phyloP scores from a whole-genome alignment of 208 protist species.

The Trypanosoma boissoni region DNA sequence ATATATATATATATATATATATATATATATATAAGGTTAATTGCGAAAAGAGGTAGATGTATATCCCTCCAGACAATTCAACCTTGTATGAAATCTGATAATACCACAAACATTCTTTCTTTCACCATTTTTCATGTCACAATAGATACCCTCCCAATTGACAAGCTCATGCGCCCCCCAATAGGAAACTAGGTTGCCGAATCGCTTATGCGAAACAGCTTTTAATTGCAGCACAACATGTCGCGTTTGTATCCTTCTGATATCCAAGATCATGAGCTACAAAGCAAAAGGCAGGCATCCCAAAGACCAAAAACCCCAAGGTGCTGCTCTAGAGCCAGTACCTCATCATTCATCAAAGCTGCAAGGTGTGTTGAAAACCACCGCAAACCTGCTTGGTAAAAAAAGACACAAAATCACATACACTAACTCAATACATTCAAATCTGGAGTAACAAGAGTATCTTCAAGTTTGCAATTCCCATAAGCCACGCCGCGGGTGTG shows the following conservation, averaged over 20 bases:
- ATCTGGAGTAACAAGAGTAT: conserved; percentile 27
- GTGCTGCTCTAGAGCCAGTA: background rate
- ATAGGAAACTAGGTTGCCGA: no score
- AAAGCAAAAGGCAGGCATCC: conserved; percentile 30
- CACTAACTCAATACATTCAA: conserved; percentile 18
- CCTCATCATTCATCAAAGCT: conserved; percentile 5
- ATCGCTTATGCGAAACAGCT: no score
- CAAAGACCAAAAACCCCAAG: conserved; percentile 37
- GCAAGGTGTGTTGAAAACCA: conserved; percentile 30
- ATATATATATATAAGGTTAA: no score
- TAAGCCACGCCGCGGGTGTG: conserved; percentile 26
- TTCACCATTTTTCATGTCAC: no score
- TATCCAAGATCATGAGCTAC: conserved; percentile 20
- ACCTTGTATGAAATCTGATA: no score
- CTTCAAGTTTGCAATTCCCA: conserved; percentile 23
- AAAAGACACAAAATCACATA: conserved; percentile 3
- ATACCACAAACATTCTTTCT: no score
- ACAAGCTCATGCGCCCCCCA: no score
- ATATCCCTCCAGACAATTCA: no score
- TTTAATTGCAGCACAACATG: no score
- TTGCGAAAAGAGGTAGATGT: no score
- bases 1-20: no score
- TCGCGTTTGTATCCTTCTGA: conserved; percentile 18
- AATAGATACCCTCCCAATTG: no score
- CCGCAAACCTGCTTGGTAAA: conserved; percentile 10